These are phyloP conservation scores for Chlamydomonas sp. DNA, from an alignment of 139 green algal species.

Conservation along the genomic window DNA sequence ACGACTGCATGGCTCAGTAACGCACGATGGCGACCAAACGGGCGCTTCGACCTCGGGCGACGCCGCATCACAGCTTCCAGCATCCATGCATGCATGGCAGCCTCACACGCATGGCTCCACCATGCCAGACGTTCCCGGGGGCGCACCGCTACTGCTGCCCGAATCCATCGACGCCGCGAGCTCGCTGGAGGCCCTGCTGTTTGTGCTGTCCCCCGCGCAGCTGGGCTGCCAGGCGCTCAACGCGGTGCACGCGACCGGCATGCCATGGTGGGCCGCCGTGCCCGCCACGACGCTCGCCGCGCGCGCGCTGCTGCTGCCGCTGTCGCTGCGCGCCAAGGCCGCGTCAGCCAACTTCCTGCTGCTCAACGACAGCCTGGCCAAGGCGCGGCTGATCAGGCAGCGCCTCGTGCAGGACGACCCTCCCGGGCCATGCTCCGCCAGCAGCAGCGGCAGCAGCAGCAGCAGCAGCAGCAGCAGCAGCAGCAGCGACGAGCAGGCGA, in stretches of 20 bases:
- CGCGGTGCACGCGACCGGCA: slow-evolving; percentile 11
- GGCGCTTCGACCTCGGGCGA: too few relatives aligned
- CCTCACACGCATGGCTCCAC: too few relatives aligned
- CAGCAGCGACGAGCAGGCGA: too few relatives aligned
- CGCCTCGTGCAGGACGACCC: not conserved
- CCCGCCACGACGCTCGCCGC: slow-evolving; percentile 17
- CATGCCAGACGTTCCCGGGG: too few relatives aligned
- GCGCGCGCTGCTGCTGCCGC: slow-evolving; percentile 16
- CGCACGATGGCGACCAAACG: too few relatives aligned
- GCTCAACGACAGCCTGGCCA: slow-evolving; percentile 6
- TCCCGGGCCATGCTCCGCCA: not conserved
- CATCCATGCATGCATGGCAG: too few relatives aligned
- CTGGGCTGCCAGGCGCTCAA: slow-evolving; percentile 36
- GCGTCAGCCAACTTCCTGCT: slow-evolving; percentile 29
- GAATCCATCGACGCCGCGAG: not conserved
- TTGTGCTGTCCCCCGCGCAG: slow-evolving; percentile 26
- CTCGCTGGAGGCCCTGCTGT: slow-evolving; percentile 8
- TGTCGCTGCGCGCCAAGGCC: slow-evolving; percentile 30
- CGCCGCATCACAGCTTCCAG: too few relatives aligned
- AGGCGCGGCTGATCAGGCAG: not conserved
- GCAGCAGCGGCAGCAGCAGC: not conserved
- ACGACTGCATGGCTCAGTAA: too few relatives aligned
- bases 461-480: not conserved
- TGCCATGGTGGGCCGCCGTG: slow-evolving; percentile 36
- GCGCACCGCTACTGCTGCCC: too few relatives aligned